Conservation (phyloP, 1,284 basidiomycete genomes). For the Pterula multifida region DNA sequence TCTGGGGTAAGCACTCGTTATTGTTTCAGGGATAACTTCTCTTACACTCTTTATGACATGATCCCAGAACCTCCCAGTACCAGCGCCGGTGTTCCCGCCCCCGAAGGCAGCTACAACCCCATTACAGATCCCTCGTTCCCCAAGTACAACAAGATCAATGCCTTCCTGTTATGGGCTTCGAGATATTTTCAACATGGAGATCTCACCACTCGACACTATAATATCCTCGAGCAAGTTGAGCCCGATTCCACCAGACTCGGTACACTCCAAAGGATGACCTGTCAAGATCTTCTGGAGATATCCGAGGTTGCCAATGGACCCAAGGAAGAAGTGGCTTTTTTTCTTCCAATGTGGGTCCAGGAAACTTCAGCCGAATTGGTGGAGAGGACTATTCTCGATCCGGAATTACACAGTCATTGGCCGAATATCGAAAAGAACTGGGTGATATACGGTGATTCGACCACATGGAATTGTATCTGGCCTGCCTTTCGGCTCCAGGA, state of each 20-base stretch:
- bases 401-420: neutral
- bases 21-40: neutral
- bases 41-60: neutral
- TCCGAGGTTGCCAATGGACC: neutral
- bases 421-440: constrained; percentile 1
- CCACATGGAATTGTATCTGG: neutral
- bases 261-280: neutral
- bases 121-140: constrained; percentile 11
- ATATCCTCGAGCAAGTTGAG: neutral
- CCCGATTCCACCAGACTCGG: neutral
- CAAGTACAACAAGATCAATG: constrained; percentile 7
- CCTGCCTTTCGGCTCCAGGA: neutral
- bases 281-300: neutral
- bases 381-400: neutral
- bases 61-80: neutral
- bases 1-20: neutral
- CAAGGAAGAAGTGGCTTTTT: neutral
- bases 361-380: neutral
- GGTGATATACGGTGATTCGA: neutral
- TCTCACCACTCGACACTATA: neutral
- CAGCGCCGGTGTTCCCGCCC: neutral
- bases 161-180: constrained; percentile 13
- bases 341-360: neutral
- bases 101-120: constrained; percentile 10
- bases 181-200: constrained; percentile 10